These are phyloP conservation scores for Circinella umbellata DNA, from an alignment of 371 early-diverging fungal genomes.

Conservation along the genomic window DNA sequence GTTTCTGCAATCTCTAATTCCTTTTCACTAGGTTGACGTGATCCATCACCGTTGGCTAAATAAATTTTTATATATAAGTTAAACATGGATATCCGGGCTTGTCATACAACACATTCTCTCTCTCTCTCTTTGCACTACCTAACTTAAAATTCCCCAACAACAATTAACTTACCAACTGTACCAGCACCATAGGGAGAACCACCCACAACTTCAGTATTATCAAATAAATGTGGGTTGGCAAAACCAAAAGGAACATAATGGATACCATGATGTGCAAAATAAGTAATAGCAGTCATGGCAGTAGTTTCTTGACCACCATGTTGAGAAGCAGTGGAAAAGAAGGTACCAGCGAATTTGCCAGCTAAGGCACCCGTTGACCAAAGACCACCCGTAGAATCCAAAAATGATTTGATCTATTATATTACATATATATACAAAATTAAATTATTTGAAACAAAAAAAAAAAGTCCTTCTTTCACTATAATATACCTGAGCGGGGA, in stretches of 20 bases:
- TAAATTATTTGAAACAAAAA: neutral
- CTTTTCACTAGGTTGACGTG: conserved; percentile 62
- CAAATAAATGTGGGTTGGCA: conserved; percentile 38
- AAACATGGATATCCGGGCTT: too few relatives aligned
- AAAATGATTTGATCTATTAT: conserved; percentile 50
- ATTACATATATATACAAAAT: neutral
- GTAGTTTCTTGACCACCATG: conserved; percentile 81
- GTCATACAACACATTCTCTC: too few relatives aligned
- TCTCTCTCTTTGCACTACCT: neutral
- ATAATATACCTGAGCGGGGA: conserved; percentile 61
- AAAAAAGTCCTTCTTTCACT: too few relatives aligned
- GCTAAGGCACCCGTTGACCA: conserved; percentile 64
- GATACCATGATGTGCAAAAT: conserved; percentile 77
- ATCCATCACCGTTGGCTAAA: conserved; percentile 60
- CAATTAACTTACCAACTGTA: conserved; percentile 52
- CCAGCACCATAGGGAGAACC: conserved; percentile 75
- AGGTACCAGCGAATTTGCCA: conserved; percentile 71
- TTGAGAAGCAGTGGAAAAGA: conserved; percentile 70
- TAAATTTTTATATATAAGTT: neutral
- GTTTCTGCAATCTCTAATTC: conserved; percentile 70
- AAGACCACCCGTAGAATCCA: conserved; percentile 72
- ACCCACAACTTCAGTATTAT: conserved; percentile 53
- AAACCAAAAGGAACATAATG: conserved; percentile 72
- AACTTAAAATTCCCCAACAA: too few relatives aligned
- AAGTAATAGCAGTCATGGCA: conserved; percentile 59